phyloP scores from a whole-genome alignment of 805 yeast genomes.

The Candida ulmi region DNA sequence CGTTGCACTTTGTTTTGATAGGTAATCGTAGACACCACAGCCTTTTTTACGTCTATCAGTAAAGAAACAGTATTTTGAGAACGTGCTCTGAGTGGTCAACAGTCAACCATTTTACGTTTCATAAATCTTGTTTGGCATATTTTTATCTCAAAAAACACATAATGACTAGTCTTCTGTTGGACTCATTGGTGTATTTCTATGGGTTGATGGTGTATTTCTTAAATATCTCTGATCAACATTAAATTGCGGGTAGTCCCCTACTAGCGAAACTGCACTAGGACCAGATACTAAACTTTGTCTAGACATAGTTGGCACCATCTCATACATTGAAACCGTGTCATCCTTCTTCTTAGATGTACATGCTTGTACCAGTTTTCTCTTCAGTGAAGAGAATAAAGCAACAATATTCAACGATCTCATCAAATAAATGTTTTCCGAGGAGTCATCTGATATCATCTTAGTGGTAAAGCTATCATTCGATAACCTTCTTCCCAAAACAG shows the following conservation, averaged over 20 bases:
- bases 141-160: no score
- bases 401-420: conserved; percentile 16
- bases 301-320: conserved; percentile 6
- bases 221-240: conserved; percentile 22
- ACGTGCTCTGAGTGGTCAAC: no score
- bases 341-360: conserved; percentile 2
- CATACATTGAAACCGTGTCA: conserved; percentile 9
- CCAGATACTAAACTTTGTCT: conserved; percentile 3
- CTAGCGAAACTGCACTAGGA: conserved; percentile 9
- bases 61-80: no score
- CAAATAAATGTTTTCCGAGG: conserved; percentile 9
- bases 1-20: no score
- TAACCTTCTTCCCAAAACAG: conserved; percentile 59
- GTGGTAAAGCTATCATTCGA: conserved; percentile 35
- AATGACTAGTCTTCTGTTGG: neutral
- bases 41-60: no score
- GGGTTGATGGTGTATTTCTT: conserved; percentile 22
- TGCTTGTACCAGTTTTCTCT: conserved; percentile 1
- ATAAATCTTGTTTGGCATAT: no score
- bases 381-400: conserved; percentile 8
- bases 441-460: conserved; percentile 5
- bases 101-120: no score
- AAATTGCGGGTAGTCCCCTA: conserved; percentile 21
- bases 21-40: no score
- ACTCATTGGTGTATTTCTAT: neutral